Conservation (phyloP, 164 flowering plant genomes). For the Malania oleifera region DNA sequence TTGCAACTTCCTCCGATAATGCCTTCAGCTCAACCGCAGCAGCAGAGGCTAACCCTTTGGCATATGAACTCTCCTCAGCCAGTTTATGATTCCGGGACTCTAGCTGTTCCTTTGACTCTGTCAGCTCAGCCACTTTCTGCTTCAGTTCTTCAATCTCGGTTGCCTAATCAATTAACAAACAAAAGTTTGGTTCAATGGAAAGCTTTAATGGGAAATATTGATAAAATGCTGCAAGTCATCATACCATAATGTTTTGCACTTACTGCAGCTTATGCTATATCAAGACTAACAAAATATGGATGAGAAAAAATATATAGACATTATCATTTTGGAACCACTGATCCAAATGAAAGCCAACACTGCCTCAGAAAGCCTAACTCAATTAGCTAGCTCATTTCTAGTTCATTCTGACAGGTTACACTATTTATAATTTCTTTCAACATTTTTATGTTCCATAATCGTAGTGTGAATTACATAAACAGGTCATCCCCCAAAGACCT, state of each 20-base stretch:
- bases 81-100: slow-evolving; percentile 79
- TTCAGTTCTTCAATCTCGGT: slow-evolving; percentile 62
- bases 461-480: too few species aligned
- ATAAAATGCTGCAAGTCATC: background rate
- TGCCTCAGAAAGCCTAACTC: too few species aligned
- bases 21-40: slow-evolving; percentile 99
- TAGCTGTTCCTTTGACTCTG: slow-evolving; percentile 61
- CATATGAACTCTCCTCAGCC: slow-evolving; percentile 93
- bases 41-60: slow-evolving; percentile 97
- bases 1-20: slow-evolving; percentile 92
- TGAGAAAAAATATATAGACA: too few species aligned
- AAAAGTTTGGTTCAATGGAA: background rate
- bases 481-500: too few species aligned
- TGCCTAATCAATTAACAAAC: slow-evolving; percentile 28
- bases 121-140: slow-evolving; percentile 46
- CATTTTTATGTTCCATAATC: too few species aligned
- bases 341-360: too few species aligned
- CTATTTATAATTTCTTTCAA: too few species aligned
- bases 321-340: too few species aligned
- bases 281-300: background rate
- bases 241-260: too few species aligned
- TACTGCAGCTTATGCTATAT: too few species aligned
- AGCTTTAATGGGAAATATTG: background rate
- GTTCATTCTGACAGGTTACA: too few species aligned
- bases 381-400: too few species aligned